Evolutionary conservation across 208 protist species (phyloP).

Genomic region (Acanthamoeba triangularis): DNA sequence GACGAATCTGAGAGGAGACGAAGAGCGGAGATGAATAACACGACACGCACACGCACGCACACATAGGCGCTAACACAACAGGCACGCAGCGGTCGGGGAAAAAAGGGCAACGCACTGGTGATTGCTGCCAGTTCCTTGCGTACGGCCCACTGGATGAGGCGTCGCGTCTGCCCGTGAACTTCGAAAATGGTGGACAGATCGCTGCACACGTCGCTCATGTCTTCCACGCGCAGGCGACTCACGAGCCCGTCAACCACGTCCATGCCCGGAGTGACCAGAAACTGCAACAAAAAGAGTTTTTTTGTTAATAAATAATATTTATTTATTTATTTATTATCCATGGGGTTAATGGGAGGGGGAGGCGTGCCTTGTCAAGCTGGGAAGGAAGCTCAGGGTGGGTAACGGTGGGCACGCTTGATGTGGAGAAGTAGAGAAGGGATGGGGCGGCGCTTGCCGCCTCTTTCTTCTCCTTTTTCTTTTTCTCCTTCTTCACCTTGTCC

Average conservation of each 20-base stretch:
- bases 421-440: constrained; percentile 8
- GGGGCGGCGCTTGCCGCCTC: background rate
- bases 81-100: background rate
- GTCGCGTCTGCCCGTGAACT: background rate
- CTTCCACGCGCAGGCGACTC: constrained; percentile 26
- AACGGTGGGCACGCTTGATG: background rate
- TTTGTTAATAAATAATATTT: too few species aligned
- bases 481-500: constrained; percentile 12
- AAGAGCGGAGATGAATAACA: too few species aligned
- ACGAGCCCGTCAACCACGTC: background rate
- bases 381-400: too few species aligned
- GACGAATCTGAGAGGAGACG: background rate
- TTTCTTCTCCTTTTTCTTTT: background rate
- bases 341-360: background rate
- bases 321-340: background rate
- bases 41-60: too few species aligned
- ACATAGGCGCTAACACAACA: background rate
- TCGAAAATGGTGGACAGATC: constrained; percentile 58
- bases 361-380: background rate
- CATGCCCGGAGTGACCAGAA: constrained; percentile 15
- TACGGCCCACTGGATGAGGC: constrained; percentile 55
- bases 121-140: constrained; percentile 28
- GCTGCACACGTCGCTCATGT: constrained; percentile 47
- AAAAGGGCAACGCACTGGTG: background rate
- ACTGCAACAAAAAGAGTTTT: background rate